Conservation (phyloP, 1,284 basidiomycete genomes). For the Agroathelia rolfsii region DNA sequence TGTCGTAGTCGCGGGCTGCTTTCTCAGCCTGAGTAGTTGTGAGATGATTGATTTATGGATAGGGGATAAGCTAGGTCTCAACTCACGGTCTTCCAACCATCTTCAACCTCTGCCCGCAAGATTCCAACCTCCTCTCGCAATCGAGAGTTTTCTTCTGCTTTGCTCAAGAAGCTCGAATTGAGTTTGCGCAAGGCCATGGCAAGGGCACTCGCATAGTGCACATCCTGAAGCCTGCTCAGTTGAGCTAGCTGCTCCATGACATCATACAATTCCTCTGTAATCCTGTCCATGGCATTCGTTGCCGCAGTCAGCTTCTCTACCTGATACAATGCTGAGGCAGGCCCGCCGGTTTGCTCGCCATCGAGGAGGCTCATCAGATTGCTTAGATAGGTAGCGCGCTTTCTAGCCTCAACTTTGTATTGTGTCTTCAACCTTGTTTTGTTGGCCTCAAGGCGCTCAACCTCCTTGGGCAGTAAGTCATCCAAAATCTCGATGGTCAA, state of each 20-base stretch:
- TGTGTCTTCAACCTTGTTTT: slow-evolving; percentile 49
- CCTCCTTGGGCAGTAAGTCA: slow-evolving; percentile 52
- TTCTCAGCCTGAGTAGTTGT: slow-evolving; percentile 59
- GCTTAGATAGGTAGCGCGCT: too few relatives aligned
- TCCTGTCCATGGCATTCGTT: slow-evolving; percentile 37
- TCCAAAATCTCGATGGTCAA: slow-evolving; percentile 50
- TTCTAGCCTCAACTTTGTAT: slow-evolving; percentile 49
- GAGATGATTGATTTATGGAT: too few relatives aligned
- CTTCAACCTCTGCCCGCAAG: slow-evolving; percentile 59
- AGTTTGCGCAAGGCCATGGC: slow-evolving; percentile 72
- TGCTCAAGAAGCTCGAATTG: slow-evolving; percentile 55
- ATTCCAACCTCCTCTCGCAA: slow-evolving; percentile 39
- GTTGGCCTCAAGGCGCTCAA: slow-evolving; percentile 43
- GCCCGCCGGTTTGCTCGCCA: slow-evolving; percentile 28
- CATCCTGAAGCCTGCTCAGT: slow-evolving; percentile 45
- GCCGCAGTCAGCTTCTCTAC: slow-evolving; percentile 49
- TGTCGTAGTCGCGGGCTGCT: slow-evolving; percentile 53
- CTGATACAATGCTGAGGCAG: slow-evolving; percentile 23
- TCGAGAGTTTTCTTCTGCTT: slow-evolving; percentile 44
- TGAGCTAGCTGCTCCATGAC: slow-evolving; percentile 54
- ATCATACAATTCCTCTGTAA: slow-evolving; percentile 56
- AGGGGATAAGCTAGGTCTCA: too few relatives aligned
- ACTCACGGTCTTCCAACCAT: slow-evolving; percentile 69
- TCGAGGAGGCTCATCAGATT: slow-evolving; percentile 41
- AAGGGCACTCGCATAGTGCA: slow-evolving; percentile 62